Conservation (phyloP, 345 rosid genomes). For the Cardamine resedifolia region DNA sequence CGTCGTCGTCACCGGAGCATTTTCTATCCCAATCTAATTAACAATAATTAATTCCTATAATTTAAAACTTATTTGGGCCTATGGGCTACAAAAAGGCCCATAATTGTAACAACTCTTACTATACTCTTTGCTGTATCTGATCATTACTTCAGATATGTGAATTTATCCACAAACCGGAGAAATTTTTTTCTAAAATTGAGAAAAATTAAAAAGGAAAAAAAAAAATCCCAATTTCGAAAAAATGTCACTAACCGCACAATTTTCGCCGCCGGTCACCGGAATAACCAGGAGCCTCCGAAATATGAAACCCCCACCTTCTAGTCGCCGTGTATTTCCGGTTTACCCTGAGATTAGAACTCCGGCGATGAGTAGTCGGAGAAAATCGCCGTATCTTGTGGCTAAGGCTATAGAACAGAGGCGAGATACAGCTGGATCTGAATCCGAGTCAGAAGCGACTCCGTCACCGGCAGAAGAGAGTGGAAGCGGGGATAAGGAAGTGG, state of each 20-base stretch:
- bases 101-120: not conserved
- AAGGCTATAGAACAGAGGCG: slow-evolving; percentile 62
- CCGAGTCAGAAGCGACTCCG: slow-evolving; percentile 33
- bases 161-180: slow-evolving; percentile 26
- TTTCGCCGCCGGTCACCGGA: slow-evolving; percentile 31
- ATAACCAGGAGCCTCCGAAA: not conserved
- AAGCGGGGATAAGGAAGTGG: slow-evolving; percentile 30
- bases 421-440: slow-evolving; percentile 45
- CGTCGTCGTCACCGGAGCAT: slow-evolving; percentile 32
- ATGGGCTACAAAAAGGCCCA: slow-evolving; percentile 8
- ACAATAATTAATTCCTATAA: not conserved
- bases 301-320: not conserved
- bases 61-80: not conserved
- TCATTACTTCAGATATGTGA: slow-evolving; percentile 1
- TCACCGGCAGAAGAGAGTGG: slow-evolving; percentile 28
- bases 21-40: not conserved
- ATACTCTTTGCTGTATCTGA: slow-evolving; percentile 11
- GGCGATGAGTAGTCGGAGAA: not conserved
- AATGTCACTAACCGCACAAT: slow-evolving; percentile 46
- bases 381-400: slow-evolving; percentile 6
- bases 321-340: not conserved
- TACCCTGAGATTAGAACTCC: not conserved
- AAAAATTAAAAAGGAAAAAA: not conserved
- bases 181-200: not conserved
- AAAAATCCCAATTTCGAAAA: not conserved